phyloP scores from a whole-genome alignment of 106 monocot genomes.

The Dendrobium officinale region DNA sequence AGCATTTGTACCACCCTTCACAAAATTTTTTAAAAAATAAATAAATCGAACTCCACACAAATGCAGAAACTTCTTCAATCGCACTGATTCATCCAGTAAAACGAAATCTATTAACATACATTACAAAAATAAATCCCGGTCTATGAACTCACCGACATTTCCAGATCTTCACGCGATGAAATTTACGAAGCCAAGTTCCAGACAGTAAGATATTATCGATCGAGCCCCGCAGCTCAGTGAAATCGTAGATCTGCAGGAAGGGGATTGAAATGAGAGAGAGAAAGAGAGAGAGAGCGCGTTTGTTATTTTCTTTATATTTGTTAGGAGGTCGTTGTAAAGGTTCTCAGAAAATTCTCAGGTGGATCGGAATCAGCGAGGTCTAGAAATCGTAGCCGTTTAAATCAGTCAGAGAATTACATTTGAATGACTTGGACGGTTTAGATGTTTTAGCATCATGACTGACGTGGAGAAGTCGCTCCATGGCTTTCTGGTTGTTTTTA shows the following conservation, averaged over 20 bases:
- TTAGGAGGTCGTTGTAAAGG: too few relatives aligned
- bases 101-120: neutral
- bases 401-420: too few relatives aligned
- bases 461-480: too few relatives aligned
- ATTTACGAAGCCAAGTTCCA: neutral
- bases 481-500: too few relatives aligned
- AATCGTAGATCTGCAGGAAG: neutral
- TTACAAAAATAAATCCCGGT: neutral
- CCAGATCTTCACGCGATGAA: neutral
- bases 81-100: neutral
- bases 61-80: neutral
- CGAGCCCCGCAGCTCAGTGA: neutral
- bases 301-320: too few relatives aligned
- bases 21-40: neutral
- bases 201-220: neutral
- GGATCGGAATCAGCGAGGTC: too few relatives aligned
- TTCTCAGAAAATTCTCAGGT: too few relatives aligned
- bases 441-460: too few relatives aligned
- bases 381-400: too few relatives aligned
- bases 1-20: neutral
- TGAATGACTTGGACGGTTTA: too few relatives aligned
- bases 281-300: neutral
- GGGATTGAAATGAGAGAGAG: neutral
- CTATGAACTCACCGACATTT: conserved; percentile 9
- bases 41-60: neutral